A percentile compares a stretch with the other conserved stretches of the same genome.
Evolutionary conservation across 169 alveolate species (phyloP).

Genomic region (Cryptosporidium bovis): DNA sequence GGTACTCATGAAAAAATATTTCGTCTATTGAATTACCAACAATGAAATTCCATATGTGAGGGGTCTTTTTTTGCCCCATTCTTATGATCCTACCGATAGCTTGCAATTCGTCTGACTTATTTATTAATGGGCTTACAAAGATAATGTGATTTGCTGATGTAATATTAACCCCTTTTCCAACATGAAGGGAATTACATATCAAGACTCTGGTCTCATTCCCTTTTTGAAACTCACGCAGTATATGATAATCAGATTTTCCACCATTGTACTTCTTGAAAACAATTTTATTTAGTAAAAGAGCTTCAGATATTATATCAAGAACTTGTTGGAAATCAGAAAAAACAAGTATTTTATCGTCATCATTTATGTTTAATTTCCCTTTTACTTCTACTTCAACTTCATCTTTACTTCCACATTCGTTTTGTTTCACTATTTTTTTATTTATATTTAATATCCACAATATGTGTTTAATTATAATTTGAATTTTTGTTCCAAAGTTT

Average conservation of each 20-base stretch:
- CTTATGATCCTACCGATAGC: constrained; percentile 80
- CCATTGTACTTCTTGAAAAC: constrained; percentile 37
- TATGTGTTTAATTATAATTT: constrained; percentile 50
- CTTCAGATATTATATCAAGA: constrained; percentile 39
- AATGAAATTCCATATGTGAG: constrained; percentile 78
- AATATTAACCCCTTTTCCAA: constrained; percentile 79
- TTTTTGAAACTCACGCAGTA: constrained; percentile 34
- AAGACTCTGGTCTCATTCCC: constrained; percentile 8
- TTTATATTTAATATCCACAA: constrained; percentile 20
- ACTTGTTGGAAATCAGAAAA: constrained; percentile 54
- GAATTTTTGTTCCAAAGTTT: constrained; percentile 58
- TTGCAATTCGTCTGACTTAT: constrained; percentile 78
- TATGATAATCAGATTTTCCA: constrained; percentile 23
- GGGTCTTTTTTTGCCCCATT: constrained; percentile 78
- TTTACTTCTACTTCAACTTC: neutral
- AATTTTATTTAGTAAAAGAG: constrained; percentile 22
- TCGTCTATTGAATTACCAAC: constrained; percentile 36
- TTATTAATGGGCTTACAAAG: constrained; percentile 75
- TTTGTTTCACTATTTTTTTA: neutral
- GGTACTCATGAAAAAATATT: neutral
- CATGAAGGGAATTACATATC: constrained; percentile 49
- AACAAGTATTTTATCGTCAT: constrained; percentile 51
- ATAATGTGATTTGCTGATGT: constrained; percentile 79
- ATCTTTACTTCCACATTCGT: neutral
- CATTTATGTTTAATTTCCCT: neutral